Evolutionary conservation across 192 early-diverging fungal species (phyloP), one percentile per base, ranked within the genome.

Genomic region (Dissophora ornata): DNA sequence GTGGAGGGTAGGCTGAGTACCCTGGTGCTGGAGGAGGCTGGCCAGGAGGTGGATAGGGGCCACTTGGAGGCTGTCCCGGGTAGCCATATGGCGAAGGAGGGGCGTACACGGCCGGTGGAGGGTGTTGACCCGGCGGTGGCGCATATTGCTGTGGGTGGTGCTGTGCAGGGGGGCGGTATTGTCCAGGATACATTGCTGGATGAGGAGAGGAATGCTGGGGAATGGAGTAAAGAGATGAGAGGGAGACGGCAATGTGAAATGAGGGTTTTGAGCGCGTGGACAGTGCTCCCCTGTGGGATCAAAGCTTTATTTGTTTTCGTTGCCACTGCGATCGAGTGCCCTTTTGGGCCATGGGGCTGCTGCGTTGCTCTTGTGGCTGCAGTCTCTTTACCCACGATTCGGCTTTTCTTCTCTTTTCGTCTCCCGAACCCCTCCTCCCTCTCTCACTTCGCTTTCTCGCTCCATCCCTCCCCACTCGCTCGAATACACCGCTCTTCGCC

Each of bases 181-280:
- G 50, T 13, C 71, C 67, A 1, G 61, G 74, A 33, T 81, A 77
- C 73, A 64, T 64, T 28, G 49, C 11, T 15, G 16, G 16, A 25
- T 13, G 25, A 30, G n/a, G 10, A 29, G 32, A 28, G 19, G 8
- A 36, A 47, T 33, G 29, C 16, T 30, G 34, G 34, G n/a, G 18
- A 16, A 59, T 12, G 9, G 49, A 45, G 25, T 18, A 41, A 34
- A 22, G 44, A 46, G 44, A 48, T n/a, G 36, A 19, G 36, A 19
- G 44, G 11, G 26, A 38, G 34, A 16, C 7, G 40, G 22, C 34
- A 19, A 56, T 18, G 44, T 18, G 44, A n/a, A n/a, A n/a, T 9
- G 18, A n/a, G n/a, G n/a, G n/a, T n/a, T n/a, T n/a, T n/a, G n/a
- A n/a, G n/a, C n/a, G n/a, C n/a, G n/a, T n/a, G n/a, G n/a, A n/a